Percentiles rank a stretch among this genome's conserved stretches.
phyloP scores from a whole-genome alignment of 2,329 filamentous ascomycete genomes.

The Beauveria varroae region DNA sequence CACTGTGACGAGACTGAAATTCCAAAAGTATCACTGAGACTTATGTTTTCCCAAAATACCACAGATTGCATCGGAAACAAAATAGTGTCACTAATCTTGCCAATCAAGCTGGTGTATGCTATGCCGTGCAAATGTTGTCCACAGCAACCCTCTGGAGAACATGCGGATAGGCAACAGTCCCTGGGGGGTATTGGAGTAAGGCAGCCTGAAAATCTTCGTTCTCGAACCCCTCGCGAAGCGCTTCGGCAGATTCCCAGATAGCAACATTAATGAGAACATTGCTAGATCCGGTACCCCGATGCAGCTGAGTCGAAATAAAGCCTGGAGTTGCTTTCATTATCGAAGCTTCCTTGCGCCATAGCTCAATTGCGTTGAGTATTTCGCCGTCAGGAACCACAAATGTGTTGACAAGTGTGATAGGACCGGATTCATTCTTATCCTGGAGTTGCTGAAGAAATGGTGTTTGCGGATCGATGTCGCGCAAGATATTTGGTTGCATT shows the following conservation, averaged over 20 bases:
- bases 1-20: neutral
- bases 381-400: neutral
- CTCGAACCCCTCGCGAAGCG: neutral
- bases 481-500: neutral
- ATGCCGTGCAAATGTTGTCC: neutral
- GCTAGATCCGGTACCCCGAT: neutral
- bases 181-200: neutral
- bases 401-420: neutral
- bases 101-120: neutral
- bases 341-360: neutral
- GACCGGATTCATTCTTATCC: neutral
- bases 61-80: neutral
- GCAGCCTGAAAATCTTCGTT: neutral
- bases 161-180: neutral
- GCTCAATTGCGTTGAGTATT: neutral
- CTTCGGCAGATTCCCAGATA: neutral
- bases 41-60: neutral
- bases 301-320: neutral
- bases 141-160: neutral
- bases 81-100: neutral
- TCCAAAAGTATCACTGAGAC: neutral
- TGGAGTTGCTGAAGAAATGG: neutral
- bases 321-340: neutral
- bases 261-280: neutral
- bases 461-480: neutral